phyloP scores from a whole-genome alignment of 2,329 filamentous ascomycete species.

The Alternaria sp. region DNA sequence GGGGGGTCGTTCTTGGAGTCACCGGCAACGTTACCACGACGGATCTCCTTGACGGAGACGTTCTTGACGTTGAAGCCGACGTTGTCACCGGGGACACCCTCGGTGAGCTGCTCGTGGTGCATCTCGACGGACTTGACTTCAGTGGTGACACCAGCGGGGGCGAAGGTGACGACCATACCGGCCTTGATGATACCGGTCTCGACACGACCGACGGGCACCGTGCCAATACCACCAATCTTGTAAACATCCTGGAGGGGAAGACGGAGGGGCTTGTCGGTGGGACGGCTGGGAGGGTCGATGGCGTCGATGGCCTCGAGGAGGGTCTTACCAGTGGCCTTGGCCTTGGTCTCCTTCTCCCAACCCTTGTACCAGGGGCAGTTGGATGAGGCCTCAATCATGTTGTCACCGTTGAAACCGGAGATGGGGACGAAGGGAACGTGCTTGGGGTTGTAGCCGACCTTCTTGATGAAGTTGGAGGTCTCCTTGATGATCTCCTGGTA shows the following conservation, averaged over 20 bases:
- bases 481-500: conserved; percentile 99
- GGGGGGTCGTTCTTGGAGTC: conserved; percentile 99
- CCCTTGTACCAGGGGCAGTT: conserved; percentile 99
- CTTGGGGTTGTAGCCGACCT: conserved; percentile 99
- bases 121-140: conserved; percentile 99
- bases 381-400: conserved; percentile 90
- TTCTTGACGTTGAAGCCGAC: conserved; percentile 99
- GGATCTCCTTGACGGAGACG: conserved; percentile 99
- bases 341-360: conserved; percentile 98
- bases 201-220: conserved; percentile 99
- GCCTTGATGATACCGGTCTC: conserved; percentile 94
- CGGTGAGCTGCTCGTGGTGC: conserved; percentile 98
- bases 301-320: conserved; percentile 98
- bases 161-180: conserved; percentile 96
- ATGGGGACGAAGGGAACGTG: conserved; percentile 97
- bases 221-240: conserved; percentile 99
- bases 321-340: conserved; percentile 91
- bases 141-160: conserved; percentile 98
- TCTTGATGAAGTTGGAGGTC: conserved; percentile 99
- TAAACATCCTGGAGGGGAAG: conserved; percentile 99
- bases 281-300: conserved; percentile 91
- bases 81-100: conserved; percentile 99
- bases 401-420: conserved; percentile 99
- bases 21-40: conserved; percentile 99
- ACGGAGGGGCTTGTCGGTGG: conserved; percentile 98